phyloP scores from a whole-genome alignment of 1,284 basidiomycete genomes.

The Nidula niveotomentosa region DNA sequence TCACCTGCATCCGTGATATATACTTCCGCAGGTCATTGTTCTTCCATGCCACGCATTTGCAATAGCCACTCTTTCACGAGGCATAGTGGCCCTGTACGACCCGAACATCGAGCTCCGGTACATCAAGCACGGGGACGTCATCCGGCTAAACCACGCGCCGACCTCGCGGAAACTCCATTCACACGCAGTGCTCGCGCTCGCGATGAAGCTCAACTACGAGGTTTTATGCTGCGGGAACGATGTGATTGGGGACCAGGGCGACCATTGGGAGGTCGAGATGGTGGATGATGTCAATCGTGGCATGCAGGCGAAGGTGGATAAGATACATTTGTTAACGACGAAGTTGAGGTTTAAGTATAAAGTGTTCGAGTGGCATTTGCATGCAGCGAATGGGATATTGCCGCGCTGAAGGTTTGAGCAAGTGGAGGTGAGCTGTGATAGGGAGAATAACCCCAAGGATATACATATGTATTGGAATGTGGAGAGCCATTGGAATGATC shows the following conservation, averaged over 20 bases:
- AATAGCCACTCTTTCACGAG: too few species aligned
- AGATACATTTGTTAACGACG: conserved; percentile 90
- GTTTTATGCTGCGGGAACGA: conserved; percentile 92
- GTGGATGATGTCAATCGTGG: conserved; percentile 86
- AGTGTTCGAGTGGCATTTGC: conserved; percentile 83
- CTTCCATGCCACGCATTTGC: too few species aligned
- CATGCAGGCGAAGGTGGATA: conserved; percentile 45
- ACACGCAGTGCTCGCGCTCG: conserved; percentile 83
- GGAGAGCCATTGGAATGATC: too few species aligned
- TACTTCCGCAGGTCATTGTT: too few species aligned
- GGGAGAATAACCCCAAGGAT: conserved; percentile 68
- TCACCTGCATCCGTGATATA: too few species aligned
- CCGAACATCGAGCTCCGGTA: conserved; percentile 67
- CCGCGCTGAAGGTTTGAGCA: conserved; percentile 99
- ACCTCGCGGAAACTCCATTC: conserved; percentile 95
- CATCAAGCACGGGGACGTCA: conserved; percentile 76
- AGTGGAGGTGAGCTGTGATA: conserved; percentile 93
- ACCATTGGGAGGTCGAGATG: conserved; percentile 93
- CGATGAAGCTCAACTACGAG: conserved; percentile 90
- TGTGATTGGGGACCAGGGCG: conserved; percentile 87
- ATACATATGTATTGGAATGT: too few species aligned
- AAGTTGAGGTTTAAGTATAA: conserved; percentile 84
- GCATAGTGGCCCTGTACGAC: conserved; percentile 60
- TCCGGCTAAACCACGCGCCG: conserved; percentile 81
- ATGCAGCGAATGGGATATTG: conserved; percentile 85